Conservation (phyloP, 768 basidiomycete genomes). For the Cystobasidium ongulense region DNA sequence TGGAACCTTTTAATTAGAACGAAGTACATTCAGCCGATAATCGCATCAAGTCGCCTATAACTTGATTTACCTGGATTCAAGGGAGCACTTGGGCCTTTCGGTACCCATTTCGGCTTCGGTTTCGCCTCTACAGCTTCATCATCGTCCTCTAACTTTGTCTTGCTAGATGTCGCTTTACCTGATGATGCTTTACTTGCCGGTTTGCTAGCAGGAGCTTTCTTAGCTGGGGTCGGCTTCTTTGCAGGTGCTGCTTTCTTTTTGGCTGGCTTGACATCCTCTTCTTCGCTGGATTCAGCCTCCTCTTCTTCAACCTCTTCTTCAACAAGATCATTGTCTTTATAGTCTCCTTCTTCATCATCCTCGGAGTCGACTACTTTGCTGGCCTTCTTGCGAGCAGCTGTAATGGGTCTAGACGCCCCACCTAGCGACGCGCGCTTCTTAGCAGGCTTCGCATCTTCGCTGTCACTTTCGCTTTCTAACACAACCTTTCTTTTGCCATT, state of each 20-base stretch:
- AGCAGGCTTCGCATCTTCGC: conserved; percentile 24
- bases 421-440: conserved; percentile 27
- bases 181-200: conserved; percentile 6
- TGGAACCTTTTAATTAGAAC: conserved; percentile 50
- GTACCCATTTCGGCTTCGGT: conserved; percentile 44
- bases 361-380: conserved; percentile 1
- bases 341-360: conserved; percentile 8
- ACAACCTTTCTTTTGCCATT: conserved; percentile 20
- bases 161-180: conserved; percentile 27
- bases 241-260: conserved; percentile 33
- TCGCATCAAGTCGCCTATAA: conserved; percentile 45
- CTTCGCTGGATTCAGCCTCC: conserved; percentile 5
- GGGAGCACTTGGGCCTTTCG: conserved; percentile 44
- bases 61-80: conserved; percentile 56
- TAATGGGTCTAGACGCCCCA: background rate
- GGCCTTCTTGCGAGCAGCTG: conserved; percentile 7
- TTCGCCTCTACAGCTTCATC: conserved; percentile 38
- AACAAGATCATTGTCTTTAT: background rate
- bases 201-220: conserved; percentile 33
- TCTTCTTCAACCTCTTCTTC: conserved; percentile 27
- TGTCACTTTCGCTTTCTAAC: conserved; percentile 4
- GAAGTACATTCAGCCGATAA: conserved; percentile 34
- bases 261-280: conserved; percentile 16
- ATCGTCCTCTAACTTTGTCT: conserved; percentile 31
- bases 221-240: conserved; percentile 26